Evolutionary conservation across 2,329 filamentous ascomycete genomes (phyloP), one percentile per base, ranked within the genome.

Genomic region (Didymella lethalis): DNA sequence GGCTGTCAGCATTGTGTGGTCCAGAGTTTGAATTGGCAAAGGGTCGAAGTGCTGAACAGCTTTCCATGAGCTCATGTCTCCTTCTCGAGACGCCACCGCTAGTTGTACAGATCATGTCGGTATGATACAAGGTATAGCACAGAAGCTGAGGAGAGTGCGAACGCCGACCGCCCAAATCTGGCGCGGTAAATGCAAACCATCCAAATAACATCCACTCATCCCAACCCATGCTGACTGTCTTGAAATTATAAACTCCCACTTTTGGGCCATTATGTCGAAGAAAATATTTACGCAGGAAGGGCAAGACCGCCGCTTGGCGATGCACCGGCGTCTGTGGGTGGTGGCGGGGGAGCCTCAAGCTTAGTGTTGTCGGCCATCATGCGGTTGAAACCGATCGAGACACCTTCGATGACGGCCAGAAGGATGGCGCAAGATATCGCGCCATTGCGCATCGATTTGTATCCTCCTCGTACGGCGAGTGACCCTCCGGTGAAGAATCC

Each of bases 341-440:
- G 81, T 54, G 80, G 79, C 40, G 81, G 80, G 11, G 81, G 82
- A 18, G 80, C 69, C 64, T 97, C 92, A 69, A 96, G 82, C 81
- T 90, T 90, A 64, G 92, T 96, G 77, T 89, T 90, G 64, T 93
- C 91, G 34, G 93, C 91, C 86, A 97, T 91, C 90, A 97, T 93
- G 78, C 93, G 89, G 79, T 93, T 90, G 82, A 97, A 94, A 8
- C 91, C 93, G 75, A 99, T 98, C 70, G 94, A 94, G 54, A 98
- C 95, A 71, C 95, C 94, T 80, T 99, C 94, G 64, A 99, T 98
- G 66, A 99, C 94, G 49, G 92, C 95, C 45, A 99, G 84, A 73
- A 99, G 86, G 65, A 97, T 91, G 26, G 92, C 95, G 78, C 95
- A 98, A 68, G 94, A 95, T 73, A 99, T 98, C 63, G 95, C 95